phyloP scores from a whole-genome alignment of 352 stramenopile genomes.

The Aphanomyces astaci region DNA sequence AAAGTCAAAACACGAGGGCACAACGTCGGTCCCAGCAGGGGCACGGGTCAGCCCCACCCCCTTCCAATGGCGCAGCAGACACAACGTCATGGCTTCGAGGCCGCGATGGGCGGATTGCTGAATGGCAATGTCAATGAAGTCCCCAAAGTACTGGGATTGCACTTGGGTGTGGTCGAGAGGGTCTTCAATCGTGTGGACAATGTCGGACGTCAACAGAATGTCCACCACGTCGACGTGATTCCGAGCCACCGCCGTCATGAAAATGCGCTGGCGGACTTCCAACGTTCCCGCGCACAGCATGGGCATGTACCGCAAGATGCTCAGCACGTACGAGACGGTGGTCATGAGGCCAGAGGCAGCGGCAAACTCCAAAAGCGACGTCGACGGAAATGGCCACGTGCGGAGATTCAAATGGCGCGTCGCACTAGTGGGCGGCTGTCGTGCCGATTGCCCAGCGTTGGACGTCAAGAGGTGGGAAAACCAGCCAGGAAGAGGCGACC shows the following conservation, averaged over 20 bases:
- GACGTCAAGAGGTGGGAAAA: slow-evolving; percentile 31
- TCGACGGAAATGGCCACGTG: slow-evolving; percentile 26
- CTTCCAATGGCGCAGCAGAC: slow-evolving; percentile 44
- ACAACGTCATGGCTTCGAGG: slow-evolving; percentile 53
- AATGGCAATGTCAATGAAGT: slow-evolving; percentile 56
- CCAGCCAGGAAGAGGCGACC: slow-evolving; percentile 57
- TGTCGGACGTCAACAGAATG: slow-evolving; percentile 26
- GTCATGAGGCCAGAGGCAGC: slow-evolving; percentile 24
- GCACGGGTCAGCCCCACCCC: neutral
- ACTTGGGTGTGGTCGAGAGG: slow-evolving; percentile 25
- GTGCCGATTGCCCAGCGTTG: slow-evolving; percentile 21
- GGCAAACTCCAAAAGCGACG: slow-evolving; percentile 28
- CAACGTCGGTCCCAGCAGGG: neutral
- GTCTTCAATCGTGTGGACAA: neutral
- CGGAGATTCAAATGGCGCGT: slow-evolving; percentile 25
- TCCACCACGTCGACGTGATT: slow-evolving; percentile 49
- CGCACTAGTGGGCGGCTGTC: slow-evolving; percentile 27
- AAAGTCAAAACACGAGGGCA: slow-evolving; percentile 36
- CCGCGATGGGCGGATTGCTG: slow-evolving; percentile 48
- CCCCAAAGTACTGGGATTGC: slow-evolving; percentile 33
- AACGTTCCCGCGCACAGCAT: slow-evolving; percentile 26
- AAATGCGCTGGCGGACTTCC: slow-evolving; percentile 41
- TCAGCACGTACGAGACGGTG: slow-evolving; percentile 22
- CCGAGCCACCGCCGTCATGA: slow-evolving; percentile 51
- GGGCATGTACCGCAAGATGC: neutral